phyloP scores from a whole-genome alignment of 345 rosid genomes.

The Gossypioides kirkii region DNA sequence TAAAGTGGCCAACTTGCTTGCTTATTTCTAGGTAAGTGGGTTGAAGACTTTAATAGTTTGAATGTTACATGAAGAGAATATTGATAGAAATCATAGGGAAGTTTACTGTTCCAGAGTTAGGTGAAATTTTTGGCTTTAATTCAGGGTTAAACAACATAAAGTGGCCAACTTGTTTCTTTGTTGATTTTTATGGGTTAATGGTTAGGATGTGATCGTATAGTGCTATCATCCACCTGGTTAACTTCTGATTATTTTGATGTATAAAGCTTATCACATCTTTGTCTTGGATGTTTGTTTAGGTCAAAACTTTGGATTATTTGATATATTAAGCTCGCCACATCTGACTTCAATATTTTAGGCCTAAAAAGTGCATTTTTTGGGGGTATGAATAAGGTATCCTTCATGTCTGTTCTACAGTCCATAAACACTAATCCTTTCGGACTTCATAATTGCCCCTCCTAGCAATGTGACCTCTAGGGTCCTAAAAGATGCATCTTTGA shows the following conservation, averaged over 20 bases:
- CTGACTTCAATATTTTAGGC: constrained; percentile 15
- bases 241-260: constrained; percentile 11
- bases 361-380: neutral
- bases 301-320: constrained; percentile 12
- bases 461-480: neutral
- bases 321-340: neutral
- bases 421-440: too few species aligned
- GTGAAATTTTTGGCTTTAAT: too few species aligned
- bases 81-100: too few species aligned
- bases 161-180: constrained; percentile 19
- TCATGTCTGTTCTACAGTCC: too few species aligned
- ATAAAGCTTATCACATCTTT: neutral
- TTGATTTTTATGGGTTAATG: constrained; percentile 24
- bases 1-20: constrained; percentile 15
- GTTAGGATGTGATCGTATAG: constrained; percentile 7
- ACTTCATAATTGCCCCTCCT: too few species aligned
- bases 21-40: neutral
- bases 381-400: too few species aligned
- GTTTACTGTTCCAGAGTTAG: too few species aligned
- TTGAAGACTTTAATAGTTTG: too few species aligned
- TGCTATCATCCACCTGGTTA: constrained; percentile 12
- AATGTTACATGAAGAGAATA: too few species aligned
- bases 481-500: constrained; percentile 13
- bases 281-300: constrained; percentile 11
- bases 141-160: constrained; percentile 6